Percentiles rank a stretch among this genome's conserved stretches.
Conservation (phyloP, 208 protist genomes). For the Borovskyia barvae region DNA sequence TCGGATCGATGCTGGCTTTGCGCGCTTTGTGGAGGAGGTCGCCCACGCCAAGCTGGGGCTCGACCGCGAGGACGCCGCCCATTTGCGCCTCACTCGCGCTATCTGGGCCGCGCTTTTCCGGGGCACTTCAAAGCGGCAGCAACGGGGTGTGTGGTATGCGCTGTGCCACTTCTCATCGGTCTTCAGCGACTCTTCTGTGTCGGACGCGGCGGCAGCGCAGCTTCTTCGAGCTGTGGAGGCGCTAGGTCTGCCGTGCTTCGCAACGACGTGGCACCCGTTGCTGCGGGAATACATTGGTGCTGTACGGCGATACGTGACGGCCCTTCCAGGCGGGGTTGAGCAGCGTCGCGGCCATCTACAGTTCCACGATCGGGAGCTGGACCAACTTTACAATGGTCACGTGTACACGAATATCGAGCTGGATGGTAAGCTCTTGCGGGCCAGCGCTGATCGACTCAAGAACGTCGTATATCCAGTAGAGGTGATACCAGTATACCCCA, state of each 20-base stretch:
- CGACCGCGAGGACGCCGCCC: slow-evolving; percentile 24
- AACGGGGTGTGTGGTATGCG: slow-evolving; percentile 60
- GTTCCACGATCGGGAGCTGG: slow-evolving; percentile 63
- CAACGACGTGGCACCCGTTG: slow-evolving; percentile 13
- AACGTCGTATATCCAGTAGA: slow-evolving; percentile 69
- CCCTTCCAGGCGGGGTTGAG: slow-evolving; percentile 35
- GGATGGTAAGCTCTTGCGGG: slow-evolving; percentile 41
- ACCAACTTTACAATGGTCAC: slow-evolving; percentile 33
- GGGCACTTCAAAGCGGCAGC: slow-evolving; percentile 38
- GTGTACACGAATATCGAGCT: slow-evolving; percentile 55
- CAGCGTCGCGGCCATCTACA: slow-evolving; percentile 52
- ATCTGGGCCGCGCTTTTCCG: slow-evolving; percentile 53
- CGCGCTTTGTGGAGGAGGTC: slow-evolving; percentile 45
- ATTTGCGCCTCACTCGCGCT: slow-evolving; percentile 38
- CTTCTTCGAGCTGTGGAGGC: slow-evolving; percentile 20
- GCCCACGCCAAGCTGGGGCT: slow-evolving; percentile 69
- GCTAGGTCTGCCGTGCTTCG: slow-evolving; percentile 20
- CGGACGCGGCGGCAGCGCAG: slow-evolving; percentile 15
- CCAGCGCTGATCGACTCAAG: slow-evolving; percentile 32
- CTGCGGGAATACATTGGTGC: slow-evolving; percentile 36
- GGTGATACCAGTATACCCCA: slow-evolving; percentile 71
- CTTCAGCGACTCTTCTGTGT: slow-evolving; percentile 27
- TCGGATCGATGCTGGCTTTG: slow-evolving; percentile 49
- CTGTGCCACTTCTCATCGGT: slow-evolving; percentile 73
- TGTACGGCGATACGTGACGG: slow-evolving; percentile 24